phyloP scores from a whole-genome alignment of 495 filamentous ascomycete genomes.

The Penicillium arizonense region DNA sequence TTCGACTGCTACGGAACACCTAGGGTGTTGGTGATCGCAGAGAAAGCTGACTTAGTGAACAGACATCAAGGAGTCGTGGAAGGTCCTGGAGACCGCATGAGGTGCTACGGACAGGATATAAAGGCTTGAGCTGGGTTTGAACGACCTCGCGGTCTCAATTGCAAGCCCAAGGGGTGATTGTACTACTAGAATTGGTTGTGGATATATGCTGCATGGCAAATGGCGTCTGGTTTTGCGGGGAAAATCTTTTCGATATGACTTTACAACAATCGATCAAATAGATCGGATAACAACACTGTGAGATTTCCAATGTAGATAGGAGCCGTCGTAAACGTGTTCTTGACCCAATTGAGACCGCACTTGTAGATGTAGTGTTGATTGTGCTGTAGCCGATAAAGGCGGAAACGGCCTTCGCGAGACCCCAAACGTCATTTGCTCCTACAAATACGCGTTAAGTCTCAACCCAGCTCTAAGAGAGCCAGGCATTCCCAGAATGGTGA shows the following conservation, averaged over 20 bases:
- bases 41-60: conserved; percentile 11
- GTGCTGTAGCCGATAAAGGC: conserved; percentile 1
- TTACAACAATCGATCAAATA: conserved; percentile 3
- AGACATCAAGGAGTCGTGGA: conserved; percentile 33
- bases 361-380: too few species aligned
- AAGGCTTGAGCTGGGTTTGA: not conserved
- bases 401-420: not conserved
- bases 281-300: conserved; percentile 2
- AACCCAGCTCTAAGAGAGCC: not conserved
- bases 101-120: not conserved
- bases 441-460: not conserved
- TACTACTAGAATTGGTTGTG: conserved; percentile 35
- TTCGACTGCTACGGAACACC: not conserved
- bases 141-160: not conserved
- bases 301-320: not conserved
- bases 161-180: conserved; percentile 12
- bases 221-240: conserved; percentile 39
- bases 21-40: not conserved
- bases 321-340: too few species aligned
- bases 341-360: too few species aligned
- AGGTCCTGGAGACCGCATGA: conserved; percentile 22
- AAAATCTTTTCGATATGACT: conserved; percentile 15
- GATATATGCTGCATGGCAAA: conserved; percentile 42
- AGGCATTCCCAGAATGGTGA: conserved; percentile 2
- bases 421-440: conserved; percentile 16